Evolutionary conservation across 768 basidiomycete species (phyloP).

Genomic region (Termitomyces sp.): DNA sequence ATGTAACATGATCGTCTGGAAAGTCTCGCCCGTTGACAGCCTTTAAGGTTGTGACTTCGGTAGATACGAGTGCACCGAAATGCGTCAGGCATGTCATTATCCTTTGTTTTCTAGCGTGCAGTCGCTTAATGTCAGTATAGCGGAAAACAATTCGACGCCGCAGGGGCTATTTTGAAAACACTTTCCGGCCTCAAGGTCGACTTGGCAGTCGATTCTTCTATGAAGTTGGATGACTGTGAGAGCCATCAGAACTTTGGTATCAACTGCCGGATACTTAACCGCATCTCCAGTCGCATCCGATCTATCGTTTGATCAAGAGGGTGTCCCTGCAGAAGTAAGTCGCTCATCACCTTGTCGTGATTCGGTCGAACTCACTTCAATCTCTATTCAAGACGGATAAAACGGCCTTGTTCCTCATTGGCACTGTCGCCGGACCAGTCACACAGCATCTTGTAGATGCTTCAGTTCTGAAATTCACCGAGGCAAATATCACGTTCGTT

Average conservation of each 20-base stretch:
- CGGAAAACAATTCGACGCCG: slow-evolving; percentile 59
- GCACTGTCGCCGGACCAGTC: slow-evolving; percentile 63
- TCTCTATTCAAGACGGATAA: slow-evolving; percentile 44
- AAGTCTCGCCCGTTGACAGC: background rate
- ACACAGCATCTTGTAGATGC: slow-evolving; percentile 60
- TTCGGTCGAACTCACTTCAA: background rate
- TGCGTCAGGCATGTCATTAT: slow-evolving; percentile 46
- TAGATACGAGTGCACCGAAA: slow-evolving; percentile 45
- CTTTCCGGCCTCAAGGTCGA: slow-evolving; percentile 55
- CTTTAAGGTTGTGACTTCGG: slow-evolving; percentile 45
- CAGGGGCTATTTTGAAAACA: slow-evolving; percentile 56
- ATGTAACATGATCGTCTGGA: slow-evolving; percentile 12
- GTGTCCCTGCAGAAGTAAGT: slow-evolving; percentile 49
- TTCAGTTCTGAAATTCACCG: slow-evolving; percentile 45
- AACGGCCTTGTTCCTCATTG: slow-evolving; percentile 60
- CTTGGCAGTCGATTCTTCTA: slow-evolving; percentile 43
- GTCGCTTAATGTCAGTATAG: slow-evolving; percentile 24
- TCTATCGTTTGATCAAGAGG: slow-evolving; percentile 50
- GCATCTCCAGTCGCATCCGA: slow-evolving; percentile 41
- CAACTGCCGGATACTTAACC: background rate
- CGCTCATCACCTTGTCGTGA: background rate
- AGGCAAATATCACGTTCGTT: slow-evolving; percentile 53
- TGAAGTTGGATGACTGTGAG: slow-evolving; percentile 66
- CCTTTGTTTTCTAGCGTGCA: background rate
- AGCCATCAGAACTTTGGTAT: background rate